Base-by-base conservation (phyloP, 495 filamentous ascomycete species). In the Xylona heveae region DNA sequence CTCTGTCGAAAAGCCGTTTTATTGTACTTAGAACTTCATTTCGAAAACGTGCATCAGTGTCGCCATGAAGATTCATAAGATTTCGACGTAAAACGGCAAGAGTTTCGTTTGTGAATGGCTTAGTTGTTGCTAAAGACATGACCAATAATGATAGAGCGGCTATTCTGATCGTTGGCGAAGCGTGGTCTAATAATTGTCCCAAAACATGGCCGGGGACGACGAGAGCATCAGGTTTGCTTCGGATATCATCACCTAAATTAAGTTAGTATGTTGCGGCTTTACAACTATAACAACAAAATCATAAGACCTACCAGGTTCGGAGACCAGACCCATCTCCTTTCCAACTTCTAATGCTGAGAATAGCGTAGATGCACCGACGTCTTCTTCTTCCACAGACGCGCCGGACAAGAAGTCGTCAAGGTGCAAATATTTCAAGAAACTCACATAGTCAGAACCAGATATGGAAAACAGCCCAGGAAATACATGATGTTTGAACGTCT, bases 21-120 rank as follows among this genome's bases (percentile, higher is more conserved):
- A 71, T 66, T 30, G 71, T 48, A 21, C 68, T 64, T 32, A 84
- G 54, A 2, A 83, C 56, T 38, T 88, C 78, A 24, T 80, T 71
- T 31, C 85, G 66, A 37, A 77, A 64, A 39, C 82, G 75, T 5
- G 85, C 68, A 42, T 92, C 78, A n/a, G 74, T 70, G 37, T 92
- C 82, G 3, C 73, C 64, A 51, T 83, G 71, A 31, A 90, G 68
- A 2, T 68, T 60, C 2, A 66, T 58, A 0, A 94, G 52, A 22
- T 71, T 62, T 24, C 46, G 52, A 24, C 64, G 51, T 16, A 92
- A 59, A 2, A 70, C 58, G n/a, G 41, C 38, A 2, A 83, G 59
- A 0, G 71, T 61, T 25, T 47, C 53, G 3, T 53, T 28, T 0
- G 71, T 66, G 12, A 85, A 66, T 6, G 81, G 77, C 18, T 68